Evolutionary conservation across 495 filamentous ascomycete genomes (phyloP), one percentile per base, ranked within the genome.

Genomic region (Letharia columbiana): DNA sequence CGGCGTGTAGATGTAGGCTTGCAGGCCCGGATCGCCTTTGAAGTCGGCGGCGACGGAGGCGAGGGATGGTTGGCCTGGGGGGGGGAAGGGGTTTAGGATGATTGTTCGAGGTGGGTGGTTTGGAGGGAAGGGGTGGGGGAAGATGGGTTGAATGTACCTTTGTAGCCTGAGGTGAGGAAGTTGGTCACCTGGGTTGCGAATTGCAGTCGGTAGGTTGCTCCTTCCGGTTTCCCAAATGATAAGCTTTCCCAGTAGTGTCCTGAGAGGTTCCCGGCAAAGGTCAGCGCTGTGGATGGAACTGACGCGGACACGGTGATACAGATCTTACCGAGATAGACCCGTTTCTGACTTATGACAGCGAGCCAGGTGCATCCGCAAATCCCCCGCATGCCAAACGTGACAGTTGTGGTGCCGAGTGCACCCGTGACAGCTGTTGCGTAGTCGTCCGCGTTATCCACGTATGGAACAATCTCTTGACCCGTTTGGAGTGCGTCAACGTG

Each of bases 341-440:
- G 54, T 37, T 58, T 58, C 15, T 8, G 28, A 58, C 54, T 58
- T 13, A 58, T 37, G 15, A 58, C 28, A 35, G 37, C 31, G 31
- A 58, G 54, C 54, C 31, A 33, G 33, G 54, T 58, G 37, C 54
- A 58, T 58, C 54, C 54, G 54, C 54, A 58, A 58, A 58, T 58
- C 9, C 20, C 1, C 54, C 20, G 54, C 54, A 58, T 37, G 37
- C 54, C 54, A 37, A 58, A 58, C 23, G 31, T 33, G 31, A 58
- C 2, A 9, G 15, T 17, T 37, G 54, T 58, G 33, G 31, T 37
- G 28, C 54, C 54, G 33, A 58, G 54, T 12, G 54, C 7, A 37
- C 23, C 10, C 31, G 54, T 58, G 2, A 58, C 54, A 15, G 54
- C 54, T 58, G 54, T 33, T 31, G 54, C 54, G 9, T 58, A 37